phyloP scores from a whole-genome alignment of 2,329 filamentous ascomycete genomes.

The Diaporthe humulicola region DNA sequence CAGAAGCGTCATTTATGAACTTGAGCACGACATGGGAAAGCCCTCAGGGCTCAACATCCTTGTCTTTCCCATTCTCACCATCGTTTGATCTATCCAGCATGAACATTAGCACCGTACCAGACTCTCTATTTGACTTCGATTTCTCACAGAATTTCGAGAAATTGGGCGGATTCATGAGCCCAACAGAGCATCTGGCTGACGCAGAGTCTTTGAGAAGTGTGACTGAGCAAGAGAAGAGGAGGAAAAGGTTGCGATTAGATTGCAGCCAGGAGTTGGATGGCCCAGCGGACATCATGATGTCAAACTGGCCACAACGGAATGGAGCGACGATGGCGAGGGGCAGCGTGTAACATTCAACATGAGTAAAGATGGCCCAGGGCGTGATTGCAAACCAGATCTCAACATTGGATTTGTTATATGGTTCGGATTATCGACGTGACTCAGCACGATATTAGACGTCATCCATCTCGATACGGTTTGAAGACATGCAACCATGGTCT shows the following conservation, averaged over 20 bases:
- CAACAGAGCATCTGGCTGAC: conserved; percentile 6
- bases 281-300: not conserved
- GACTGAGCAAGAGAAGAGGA: not conserved
- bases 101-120: not conserved
- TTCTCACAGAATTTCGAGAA: conserved; percentile 18
- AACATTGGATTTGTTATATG: not conserved
- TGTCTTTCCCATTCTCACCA: not conserved
- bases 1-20: not conserved
- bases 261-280: conserved; percentile 1
- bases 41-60: not conserved
- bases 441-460: not conserved
- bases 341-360: not conserved
- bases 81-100: not conserved
- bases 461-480: not conserved
- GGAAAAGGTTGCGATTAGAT: conserved; percentile 6
- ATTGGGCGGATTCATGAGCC: not conserved
- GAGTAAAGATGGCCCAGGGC: not conserved
- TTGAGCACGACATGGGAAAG: not conserved
- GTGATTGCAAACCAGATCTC: not conserved
- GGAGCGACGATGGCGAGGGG: not conserved
- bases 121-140: conserved; percentile 4
- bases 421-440: not conserved
- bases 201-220: not conserved
- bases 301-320: not conserved
- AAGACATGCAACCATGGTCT: not conserved